Percentiles rank a stretch among this genome's conserved stretches.
Conservation (phyloP, 2,329 filamentous ascomycete species). For the Sporothrix euskadiensis region DNA sequence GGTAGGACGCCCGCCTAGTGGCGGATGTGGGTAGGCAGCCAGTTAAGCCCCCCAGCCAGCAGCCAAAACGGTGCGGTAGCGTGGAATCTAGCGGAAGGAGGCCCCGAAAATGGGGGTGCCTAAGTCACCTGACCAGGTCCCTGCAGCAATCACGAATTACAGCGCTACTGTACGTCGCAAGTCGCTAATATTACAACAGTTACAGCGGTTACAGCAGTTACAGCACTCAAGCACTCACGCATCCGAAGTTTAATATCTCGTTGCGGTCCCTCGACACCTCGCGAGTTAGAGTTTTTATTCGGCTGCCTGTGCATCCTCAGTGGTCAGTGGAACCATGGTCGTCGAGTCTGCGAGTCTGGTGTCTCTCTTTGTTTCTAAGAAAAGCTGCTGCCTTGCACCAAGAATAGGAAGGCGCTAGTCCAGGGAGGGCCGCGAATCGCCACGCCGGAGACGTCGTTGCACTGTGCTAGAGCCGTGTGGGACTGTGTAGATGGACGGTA, state of each 20-base stretch:
- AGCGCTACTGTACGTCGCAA: neutral
- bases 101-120: neutral
- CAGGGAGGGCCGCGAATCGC: conserved; percentile 5
- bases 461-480: neutral
- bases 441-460: neutral
- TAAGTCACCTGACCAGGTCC: conserved; percentile 11
- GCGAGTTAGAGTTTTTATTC: conserved; percentile 11
- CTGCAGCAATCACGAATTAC: neutral
- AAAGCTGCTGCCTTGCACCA: conserved; percentile 23
- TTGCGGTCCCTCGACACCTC: neutral
- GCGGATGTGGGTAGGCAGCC: conserved; percentile 7
- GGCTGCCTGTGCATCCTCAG: conserved; percentile 13
- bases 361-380: conserved; percentile 16
- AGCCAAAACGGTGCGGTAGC: neutral
- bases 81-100: neutral
- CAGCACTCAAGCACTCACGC: neutral
- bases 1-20: conserved; percentile 16
- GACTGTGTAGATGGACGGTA: neutral
- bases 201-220: neutral
- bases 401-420: conserved; percentile 11
- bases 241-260: neutral
- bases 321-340: neutral
- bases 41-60: conserved; percentile 13
- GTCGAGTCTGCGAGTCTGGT: neutral
- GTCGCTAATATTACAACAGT: neutral